A percentile compares a stretch with the other conserved stretches of the same genome.
Conservation (phyloP, 345 rosid genomes). For the Hibiscus trionum region DNA sequence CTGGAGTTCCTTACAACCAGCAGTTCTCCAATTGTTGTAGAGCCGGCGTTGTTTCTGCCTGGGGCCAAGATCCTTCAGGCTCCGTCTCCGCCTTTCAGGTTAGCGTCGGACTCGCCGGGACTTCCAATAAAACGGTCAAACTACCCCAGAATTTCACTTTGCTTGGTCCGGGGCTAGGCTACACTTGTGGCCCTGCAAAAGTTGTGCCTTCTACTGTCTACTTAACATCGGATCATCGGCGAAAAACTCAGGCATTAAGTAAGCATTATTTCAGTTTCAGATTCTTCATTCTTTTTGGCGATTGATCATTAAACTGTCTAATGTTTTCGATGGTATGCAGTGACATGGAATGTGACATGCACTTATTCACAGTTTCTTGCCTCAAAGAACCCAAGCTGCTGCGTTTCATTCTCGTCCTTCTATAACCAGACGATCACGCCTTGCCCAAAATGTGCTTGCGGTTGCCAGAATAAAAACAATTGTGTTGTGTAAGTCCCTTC, state of each 20-base stretch:
- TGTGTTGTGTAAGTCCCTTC: conserved; percentile 50
- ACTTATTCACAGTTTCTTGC: conserved; percentile 77
- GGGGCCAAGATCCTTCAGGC: conserved; percentile 67
- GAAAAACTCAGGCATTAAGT: conserved; percentile 80
- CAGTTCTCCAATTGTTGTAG: conserved; percentile 71
- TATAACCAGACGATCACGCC: conserved; percentile 61
- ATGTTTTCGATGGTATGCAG: conserved; percentile 25
- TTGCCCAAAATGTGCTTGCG: conserved; percentile 75
- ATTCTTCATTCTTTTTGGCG: neutral
- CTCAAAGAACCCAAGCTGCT: conserved; percentile 66
- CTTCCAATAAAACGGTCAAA: conserved; percentile 70
- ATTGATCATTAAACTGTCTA: neutral
- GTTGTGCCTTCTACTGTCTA: conserved; percentile 61
- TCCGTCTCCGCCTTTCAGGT: conserved; percentile 69
- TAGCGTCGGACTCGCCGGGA: conserved; percentile 66
- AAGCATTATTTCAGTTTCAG: conserved; percentile 17
- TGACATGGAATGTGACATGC: conserved; percentile 95
- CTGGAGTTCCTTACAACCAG: conserved; percentile 77
- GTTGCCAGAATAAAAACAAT: conserved; percentile 55
- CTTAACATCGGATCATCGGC: conserved; percentile 49
- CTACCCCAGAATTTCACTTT: conserved; percentile 67
- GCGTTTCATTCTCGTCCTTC: conserved; percentile 81
- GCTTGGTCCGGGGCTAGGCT: conserved; percentile 77
- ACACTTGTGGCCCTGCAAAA: conserved; percentile 75
- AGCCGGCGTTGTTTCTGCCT: conserved; percentile 59